Evolutionary conservation across 208 protist species (phyloP).

Genomic region (Endotrypanum monterogeii): DNA sequence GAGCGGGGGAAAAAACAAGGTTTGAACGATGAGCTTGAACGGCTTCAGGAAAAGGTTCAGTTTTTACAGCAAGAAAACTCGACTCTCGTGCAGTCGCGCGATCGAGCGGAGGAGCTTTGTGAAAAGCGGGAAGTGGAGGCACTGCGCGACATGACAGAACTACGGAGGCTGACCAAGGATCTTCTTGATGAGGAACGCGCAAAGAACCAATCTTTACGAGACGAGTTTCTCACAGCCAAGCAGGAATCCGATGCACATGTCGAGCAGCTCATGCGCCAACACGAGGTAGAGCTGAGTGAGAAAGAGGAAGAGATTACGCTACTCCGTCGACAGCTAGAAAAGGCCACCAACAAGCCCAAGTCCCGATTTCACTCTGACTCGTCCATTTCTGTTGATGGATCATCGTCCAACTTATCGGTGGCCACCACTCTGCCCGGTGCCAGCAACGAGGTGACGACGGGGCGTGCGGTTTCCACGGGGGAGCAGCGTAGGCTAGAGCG

Average conservation of each 20-base stretch:
- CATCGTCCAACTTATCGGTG: conserved; percentile 5
- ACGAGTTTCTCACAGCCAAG: conserved; percentile 43
- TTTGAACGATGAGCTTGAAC: conserved; percentile 49
- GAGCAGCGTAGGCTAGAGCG: conserved; percentile 49
- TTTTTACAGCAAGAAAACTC: conserved; percentile 67
- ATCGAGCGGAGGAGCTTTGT: conserved; percentile 74
- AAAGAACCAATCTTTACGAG: conserved; percentile 38
- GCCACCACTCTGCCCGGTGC: not conserved
- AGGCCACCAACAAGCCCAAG: conserved; percentile 26
- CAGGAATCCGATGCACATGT: conserved; percentile 49
- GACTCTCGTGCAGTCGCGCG: conserved; percentile 59
- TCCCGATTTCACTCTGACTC: conserved; percentile 31
- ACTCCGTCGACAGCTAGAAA: conserved; percentile 50
- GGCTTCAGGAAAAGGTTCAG: conserved; percentile 54
- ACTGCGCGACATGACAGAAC: conserved; percentile 75
- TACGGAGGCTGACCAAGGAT: conserved; percentile 58
- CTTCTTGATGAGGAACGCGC: conserved; percentile 65
- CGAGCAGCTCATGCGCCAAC: conserved; percentile 49
- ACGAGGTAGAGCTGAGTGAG: conserved; percentile 40
- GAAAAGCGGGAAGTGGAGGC: conserved; percentile 72
- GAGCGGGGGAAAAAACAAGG: conserved; percentile 38
- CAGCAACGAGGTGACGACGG: not conserved
- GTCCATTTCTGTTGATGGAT: conserved; percentile 15
- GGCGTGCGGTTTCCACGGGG: conserved; percentile 8
- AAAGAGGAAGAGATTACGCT: conserved; percentile 51